Base-by-base conservation (phyloP, 805 yeast genomes). In the Saccharomyces jurei region DNA sequence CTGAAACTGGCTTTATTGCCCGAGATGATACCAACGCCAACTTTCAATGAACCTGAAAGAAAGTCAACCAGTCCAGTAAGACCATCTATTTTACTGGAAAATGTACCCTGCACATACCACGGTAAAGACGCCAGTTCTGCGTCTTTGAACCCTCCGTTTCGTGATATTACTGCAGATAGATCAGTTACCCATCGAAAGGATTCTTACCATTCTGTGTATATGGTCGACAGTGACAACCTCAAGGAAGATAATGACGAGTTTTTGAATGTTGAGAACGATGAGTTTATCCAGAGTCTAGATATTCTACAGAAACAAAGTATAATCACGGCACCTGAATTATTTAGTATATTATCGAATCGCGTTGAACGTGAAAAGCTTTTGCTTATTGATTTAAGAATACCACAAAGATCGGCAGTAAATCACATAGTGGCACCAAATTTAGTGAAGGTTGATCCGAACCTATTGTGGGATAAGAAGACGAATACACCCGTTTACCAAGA, bases 241-340 rank as follows among this genome's bases (percentile, higher is more conserved):
- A 60, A 58, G 10, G 62, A 59, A 22, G 30, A 52, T 26, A 48
- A 50, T 17, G 50, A 56, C 5, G 55, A 53, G 6, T 31, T 51
- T 4, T 54, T 46, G 21, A 56, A 66, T 29, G 64, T 64, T 46
- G 53, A 50, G 14, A 30, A 58, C 4, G 63, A 58, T 47, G 56
- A 50, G 26, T 59, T 58, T 27, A 58, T 61, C 13, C 65, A 65
- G 46, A 57, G 60, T 25, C 52, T 68, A 48, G 63, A 66, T 48
- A 58, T 65, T 32, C 52, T 68, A 41, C 71, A 69, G 50, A 67
- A 63, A 49, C 92, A 87, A 65, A 92, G 94, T 3, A 64, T 69
- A 13, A 68, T 73, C 4, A 64, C 78, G 0, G 64, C 78, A 9
- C 72, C 69, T 28, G 69, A 73, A 68, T 63, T 81, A 2, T 66